A percentile compares a stretch with the other conserved stretches of the same genome.
Evolutionary conservation across 225 moss, liverwort and hornwort genomes (phyloP).

Genomic region (Pseudisothecium myosuroides): DNA sequence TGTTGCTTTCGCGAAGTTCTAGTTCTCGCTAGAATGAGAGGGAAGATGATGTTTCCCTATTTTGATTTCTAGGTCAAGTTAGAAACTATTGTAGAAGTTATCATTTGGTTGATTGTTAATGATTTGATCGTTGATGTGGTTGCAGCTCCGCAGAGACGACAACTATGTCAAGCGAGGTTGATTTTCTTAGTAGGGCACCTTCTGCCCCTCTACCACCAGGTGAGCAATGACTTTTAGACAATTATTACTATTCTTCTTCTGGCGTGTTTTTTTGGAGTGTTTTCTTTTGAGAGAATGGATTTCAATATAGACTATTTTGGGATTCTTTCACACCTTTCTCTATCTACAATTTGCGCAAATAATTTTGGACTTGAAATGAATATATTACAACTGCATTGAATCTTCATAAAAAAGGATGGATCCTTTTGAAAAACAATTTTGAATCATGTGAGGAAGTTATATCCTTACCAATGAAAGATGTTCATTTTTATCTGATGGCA

Average conservation of each 20-base stretch:
- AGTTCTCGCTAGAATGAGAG: neutral
- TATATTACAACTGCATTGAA: neutral
- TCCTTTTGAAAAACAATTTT: neutral
- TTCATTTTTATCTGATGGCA: slow-evolving; percentile 14
- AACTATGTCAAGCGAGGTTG: slow-evolving; percentile 22
- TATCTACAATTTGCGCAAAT: neutral
- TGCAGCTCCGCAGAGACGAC: slow-evolving; percentile 23
- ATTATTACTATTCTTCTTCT: neutral
- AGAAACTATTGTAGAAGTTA: neutral
- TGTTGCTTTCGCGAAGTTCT: neutral
- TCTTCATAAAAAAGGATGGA: neutral
- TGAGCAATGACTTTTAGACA: neutral
- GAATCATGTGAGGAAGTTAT: neutral
- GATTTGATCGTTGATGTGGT: neutral
- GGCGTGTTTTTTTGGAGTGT: neutral
- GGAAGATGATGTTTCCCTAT: neutral
- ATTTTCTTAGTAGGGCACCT: neutral
- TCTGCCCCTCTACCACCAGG: slow-evolving; percentile 3
- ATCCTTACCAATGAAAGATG: neutral
- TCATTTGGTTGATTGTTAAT: neutral
- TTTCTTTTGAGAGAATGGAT: neutral
- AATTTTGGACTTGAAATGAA: neutral
- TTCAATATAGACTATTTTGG: neutral
- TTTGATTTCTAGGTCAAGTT: neutral
- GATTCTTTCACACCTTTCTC: neutral